Evolutionary conservation across 805 yeast species (phyloP).

Genomic region (Saccharomycopsis malanga): DNA sequence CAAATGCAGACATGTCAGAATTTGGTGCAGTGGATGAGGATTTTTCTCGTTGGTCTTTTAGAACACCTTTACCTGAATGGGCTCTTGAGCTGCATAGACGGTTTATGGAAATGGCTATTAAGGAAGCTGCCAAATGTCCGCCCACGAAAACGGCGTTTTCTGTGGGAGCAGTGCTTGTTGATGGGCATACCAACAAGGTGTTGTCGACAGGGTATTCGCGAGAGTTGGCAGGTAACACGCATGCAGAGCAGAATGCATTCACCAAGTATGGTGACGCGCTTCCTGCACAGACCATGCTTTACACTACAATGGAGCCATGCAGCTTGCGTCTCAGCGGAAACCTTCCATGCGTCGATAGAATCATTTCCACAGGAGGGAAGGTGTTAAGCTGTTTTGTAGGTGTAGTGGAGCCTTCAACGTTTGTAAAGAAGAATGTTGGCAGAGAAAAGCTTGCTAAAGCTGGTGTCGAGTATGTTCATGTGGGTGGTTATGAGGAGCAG

Average conservation of each 20-base stretch:
- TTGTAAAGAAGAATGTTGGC: conserved; percentile 74
- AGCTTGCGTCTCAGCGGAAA: conserved; percentile 85
- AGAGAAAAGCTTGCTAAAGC: conserved; percentile 42
- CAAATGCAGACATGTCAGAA: background rate
- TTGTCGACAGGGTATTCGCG: conserved; percentile 83
- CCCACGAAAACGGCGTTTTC: conserved; percentile 81
- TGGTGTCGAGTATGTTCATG: conserved; percentile 65
- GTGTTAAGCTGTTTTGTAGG: conserved; percentile 85
- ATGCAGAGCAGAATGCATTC: conserved; percentile 93
- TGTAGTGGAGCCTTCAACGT: conserved; percentile 81
- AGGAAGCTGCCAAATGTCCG: conserved; percentile 72
- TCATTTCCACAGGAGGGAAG: conserved; percentile 40
- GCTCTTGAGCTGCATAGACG: conserved; percentile 51
- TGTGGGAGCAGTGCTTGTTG: conserved; percentile 84
- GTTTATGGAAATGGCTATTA: conserved; percentile 71
- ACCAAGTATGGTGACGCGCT: conserved; percentile 56
- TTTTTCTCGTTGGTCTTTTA: conserved; percentile 56
- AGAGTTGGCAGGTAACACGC: conserved; percentile 91
- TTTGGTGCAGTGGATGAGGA: conserved; percentile 27
- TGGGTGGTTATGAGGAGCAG: conserved; percentile 76
- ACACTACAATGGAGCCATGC: conserved; percentile 98
- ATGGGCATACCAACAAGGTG: conserved; percentile 43
- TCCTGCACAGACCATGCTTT: conserved; percentile 74
- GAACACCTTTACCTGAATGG: conserved; percentile 78
- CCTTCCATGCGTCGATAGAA: conserved; percentile 77